Base-by-base conservation (phyloP, 2,329 filamentous ascomycete species). In the Aspergillus fumigatus region DNA sequence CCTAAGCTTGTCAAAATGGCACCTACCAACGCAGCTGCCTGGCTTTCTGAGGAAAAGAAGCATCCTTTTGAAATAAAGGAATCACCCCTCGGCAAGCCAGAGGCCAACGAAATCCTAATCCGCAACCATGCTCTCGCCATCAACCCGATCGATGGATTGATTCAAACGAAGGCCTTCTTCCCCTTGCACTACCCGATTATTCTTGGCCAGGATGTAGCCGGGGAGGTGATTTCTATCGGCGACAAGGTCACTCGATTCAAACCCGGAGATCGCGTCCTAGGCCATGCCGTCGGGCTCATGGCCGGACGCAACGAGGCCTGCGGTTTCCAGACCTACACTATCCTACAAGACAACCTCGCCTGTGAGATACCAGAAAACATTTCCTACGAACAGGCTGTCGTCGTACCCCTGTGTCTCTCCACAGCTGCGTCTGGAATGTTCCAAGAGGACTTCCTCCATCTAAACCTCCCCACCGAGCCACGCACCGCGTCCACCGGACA, bases 91-190 rank as follows among this genome's bases (percentile, higher is more conserved):
- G 32, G 32, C 32, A 35, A 35, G 11, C 32, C 32, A 35, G 32
- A 35, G 4, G 32, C 4, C 32, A 53, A 62, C 50, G 56, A 68
- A 52, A 56, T 70, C 14, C 35, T 68, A 2, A 50, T 70, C 43
- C 62, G 59, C 27, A 69, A 65, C 47, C 43, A 53, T 8, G 68
- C 67, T 11, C 52, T 67, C 9, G 65, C 65, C 9, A 63, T 69
- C 54, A 69, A 69, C 51, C 64, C 67, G 2, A 51, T 70, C 8
- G 77, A 80, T 57, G 70, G 62, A 47, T 64, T 63, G 8, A 66
- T 75, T 25, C 70, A 75, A 45, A 66, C 63, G 41, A 48, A 27
- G 0, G 56, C 53, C 11, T 26, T 25, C 11, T 17, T 26, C 17
- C 32, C 32, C 23, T 14, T 64, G 10, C 52, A 50, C 19, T 64